A percentile compares a stretch with the other conserved stretches of the same genome.
Evolutionary conservation across 2,329 filamentous ascomycete genomes (phyloP).

Genomic region (Coccinonectria pachysandricola): DNA sequence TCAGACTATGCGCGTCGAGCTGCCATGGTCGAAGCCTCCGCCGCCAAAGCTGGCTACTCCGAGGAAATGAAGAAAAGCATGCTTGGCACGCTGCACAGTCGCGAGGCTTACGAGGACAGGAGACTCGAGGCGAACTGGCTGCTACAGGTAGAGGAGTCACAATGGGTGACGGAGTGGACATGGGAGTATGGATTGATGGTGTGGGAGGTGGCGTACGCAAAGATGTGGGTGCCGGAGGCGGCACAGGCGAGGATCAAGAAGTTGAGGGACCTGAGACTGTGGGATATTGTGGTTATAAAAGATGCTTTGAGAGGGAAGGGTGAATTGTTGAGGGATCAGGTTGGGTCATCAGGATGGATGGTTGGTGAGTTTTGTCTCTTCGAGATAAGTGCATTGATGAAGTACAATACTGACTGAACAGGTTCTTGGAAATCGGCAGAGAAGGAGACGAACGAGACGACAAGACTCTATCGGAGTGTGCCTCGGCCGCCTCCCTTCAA

Average conservation of each 20-base stretch:
- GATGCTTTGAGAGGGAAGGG: conserved; percentile 9
- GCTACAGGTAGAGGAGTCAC: conserved; percentile 15
- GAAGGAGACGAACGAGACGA: too few species aligned
- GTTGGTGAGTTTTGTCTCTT: conserved; percentile 6
- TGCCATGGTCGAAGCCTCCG: too few species aligned
- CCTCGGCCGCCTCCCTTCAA: too few species aligned
- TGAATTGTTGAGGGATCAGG: conserved; percentile 8
- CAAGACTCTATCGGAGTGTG: too few species aligned
- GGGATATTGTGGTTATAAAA: conserved; percentile 14
- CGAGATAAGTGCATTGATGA: too few species aligned
- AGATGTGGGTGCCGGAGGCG: background rate
- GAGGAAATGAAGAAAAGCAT: too few species aligned
- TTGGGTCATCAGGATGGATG: conserved; percentile 6
- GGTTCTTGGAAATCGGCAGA: too few species aligned
- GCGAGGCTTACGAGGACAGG: conserved; percentile 5
- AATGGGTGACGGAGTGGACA: conserved; percentile 19
- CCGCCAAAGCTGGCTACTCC: too few species aligned
- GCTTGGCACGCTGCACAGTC: conserved; percentile 3
- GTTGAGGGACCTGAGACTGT: conserved; percentile 8
- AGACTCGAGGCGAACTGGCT: conserved; percentile 3
- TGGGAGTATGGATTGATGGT: conserved; percentile 15
- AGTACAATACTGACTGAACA: too few species aligned
- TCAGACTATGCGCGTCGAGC: too few species aligned
- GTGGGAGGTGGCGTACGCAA: conserved; percentile 9
- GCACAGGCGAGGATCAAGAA: conserved; percentile 7